These are phyloP conservation scores for Metarhizium sp. DNA, from an alignment of 2,329 filamentous ascomycete genomes.

Conservation along the genomic window DNA sequence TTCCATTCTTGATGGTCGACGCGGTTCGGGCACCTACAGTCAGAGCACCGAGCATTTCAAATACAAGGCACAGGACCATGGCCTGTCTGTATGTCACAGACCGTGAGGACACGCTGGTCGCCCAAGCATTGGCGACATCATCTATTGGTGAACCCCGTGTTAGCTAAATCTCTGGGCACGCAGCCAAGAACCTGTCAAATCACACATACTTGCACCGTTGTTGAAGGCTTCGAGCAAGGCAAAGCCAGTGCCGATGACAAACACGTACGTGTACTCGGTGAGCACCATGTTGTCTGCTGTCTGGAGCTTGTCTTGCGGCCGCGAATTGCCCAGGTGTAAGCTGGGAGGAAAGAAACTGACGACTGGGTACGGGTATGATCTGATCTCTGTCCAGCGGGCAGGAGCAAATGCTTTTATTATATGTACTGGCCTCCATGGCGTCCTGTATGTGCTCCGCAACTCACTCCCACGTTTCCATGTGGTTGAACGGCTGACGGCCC, in stretches of 20 bases:
- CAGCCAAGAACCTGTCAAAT: background rate
- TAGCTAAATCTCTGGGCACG: slow-evolving; percentile 5
- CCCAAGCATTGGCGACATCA: slow-evolving; percentile 79
- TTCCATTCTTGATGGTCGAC: slow-evolving; percentile 72
- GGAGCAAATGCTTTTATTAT: background rate
- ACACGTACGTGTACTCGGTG: slow-evolving; percentile 58
- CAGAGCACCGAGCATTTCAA: slow-evolving; percentile 60
- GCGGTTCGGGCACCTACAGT: slow-evolving; percentile 61
- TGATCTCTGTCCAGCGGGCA: background rate
- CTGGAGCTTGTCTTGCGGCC: no score
- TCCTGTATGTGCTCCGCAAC: background rate
- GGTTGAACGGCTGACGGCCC: background rate
- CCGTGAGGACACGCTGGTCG: slow-evolving; percentile 48
- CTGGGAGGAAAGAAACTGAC: no score
- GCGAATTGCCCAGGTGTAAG: no score
- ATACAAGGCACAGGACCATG: slow-evolving; percentile 56
- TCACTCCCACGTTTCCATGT: background rate
- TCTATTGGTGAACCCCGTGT: slow-evolving; percentile 31
- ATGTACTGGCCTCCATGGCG: background rate
- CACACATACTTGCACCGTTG: slow-evolving; percentile 65
- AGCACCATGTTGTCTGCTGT: slow-evolving; percentile 40
- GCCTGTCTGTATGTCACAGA: slow-evolving; percentile 60
- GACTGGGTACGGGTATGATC: no score
- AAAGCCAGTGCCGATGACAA: slow-evolving; percentile 67
- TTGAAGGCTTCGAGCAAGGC: slow-evolving; percentile 69